Percentiles rank a stretch among this genome's conserved stretches.
Conservation (phyloP, 2,329 filamentous ascomycete species). For the Grosmannia penicillata region DNA sequence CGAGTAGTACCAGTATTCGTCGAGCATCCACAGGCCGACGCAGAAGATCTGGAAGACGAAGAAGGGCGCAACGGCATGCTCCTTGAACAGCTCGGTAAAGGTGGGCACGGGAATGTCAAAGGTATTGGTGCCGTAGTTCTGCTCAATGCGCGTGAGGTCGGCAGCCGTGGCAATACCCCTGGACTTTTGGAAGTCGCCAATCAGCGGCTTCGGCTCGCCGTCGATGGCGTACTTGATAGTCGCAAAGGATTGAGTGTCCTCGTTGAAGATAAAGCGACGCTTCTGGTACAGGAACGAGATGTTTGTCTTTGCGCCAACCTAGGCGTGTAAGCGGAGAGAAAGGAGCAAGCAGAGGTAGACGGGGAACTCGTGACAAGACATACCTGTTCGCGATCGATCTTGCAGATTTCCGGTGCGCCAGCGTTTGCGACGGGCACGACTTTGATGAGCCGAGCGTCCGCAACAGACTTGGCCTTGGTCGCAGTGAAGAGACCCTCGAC, state of each 20-base stretch:
- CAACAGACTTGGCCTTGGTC: constrained; percentile 50
- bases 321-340: background rate
- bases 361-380: constrained; percentile 3
- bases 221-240: constrained; percentile 78
- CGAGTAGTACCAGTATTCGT: constrained; percentile 99
- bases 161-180: constrained; percentile 58
- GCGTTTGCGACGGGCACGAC: constrained; percentile 83
- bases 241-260: constrained; percentile 57
- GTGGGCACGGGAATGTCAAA: constrained; percentile 97
- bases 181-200: constrained; percentile 66
- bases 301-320: constrained; percentile 59
- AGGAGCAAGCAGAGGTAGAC: background rate
- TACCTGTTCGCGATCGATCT: constrained; percentile 60
- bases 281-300: constrained; percentile 95
- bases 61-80: constrained; percentile 96
- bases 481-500: constrained; percentile 72
- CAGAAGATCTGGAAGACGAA: constrained; percentile 99
- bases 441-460: constrained; percentile 76
- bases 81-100: constrained; percentile 91
- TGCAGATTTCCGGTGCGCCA: constrained; percentile 76
- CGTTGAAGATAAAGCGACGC: constrained; percentile 78
- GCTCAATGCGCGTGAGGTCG: constrained; percentile 67
- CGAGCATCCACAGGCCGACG: constrained; percentile 93
- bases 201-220: constrained; percentile 62
- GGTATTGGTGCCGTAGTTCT: constrained; percentile 90